phyloP scores from a whole-genome alignment of 176 grass and related monocot species.

The Cocos nucifera region DNA sequence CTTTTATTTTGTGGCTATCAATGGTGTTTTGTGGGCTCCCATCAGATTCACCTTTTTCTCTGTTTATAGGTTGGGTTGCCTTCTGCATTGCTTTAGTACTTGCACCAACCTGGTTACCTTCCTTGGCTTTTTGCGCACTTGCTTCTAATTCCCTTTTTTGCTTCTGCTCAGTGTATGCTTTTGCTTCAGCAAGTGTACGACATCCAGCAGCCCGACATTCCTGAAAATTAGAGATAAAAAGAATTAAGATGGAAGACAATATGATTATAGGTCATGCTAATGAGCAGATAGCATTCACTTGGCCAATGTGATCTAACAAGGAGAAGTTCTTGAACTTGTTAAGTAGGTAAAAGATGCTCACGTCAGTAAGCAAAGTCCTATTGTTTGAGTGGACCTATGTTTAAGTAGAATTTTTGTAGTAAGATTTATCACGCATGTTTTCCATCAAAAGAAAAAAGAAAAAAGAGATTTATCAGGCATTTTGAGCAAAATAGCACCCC shows the following conservation, averaged over 20 bases:
- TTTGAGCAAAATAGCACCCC: no score
- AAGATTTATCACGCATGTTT: no score
- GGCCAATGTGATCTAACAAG: no score
- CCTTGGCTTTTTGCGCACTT: slow-evolving; percentile 59
- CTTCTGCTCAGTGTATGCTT: slow-evolving; percentile 27
- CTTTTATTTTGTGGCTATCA: slow-evolving; percentile 55
- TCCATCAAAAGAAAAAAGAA: no score
- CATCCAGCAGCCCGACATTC: slow-evolving; percentile 75
- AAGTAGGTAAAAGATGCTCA: no score
- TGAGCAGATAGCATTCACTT: no score
- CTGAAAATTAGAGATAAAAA: slow-evolving; percentile 19
- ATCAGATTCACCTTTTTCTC: slow-evolving; percentile 44
- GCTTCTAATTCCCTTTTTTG: neutral
- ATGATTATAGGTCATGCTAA: no score
- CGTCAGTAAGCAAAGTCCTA: no score
- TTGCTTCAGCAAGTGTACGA: slow-evolving; percentile 66
- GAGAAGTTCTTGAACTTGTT: neutral
- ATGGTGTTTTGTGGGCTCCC: slow-evolving; percentile 40
- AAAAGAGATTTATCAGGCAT: no score
- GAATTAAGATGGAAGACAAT: neutral
- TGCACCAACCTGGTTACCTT: slow-evolving; percentile 35
- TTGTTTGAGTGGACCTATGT: no score
- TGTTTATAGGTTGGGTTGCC: slow-evolving; percentile 35
- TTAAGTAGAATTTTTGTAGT: no score
- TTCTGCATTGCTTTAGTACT: slow-evolving; percentile 54